Evolutionary conservation across 352 stramenopile species (phyloP).

Genomic region (Aphanomyces invadans): DNA sequence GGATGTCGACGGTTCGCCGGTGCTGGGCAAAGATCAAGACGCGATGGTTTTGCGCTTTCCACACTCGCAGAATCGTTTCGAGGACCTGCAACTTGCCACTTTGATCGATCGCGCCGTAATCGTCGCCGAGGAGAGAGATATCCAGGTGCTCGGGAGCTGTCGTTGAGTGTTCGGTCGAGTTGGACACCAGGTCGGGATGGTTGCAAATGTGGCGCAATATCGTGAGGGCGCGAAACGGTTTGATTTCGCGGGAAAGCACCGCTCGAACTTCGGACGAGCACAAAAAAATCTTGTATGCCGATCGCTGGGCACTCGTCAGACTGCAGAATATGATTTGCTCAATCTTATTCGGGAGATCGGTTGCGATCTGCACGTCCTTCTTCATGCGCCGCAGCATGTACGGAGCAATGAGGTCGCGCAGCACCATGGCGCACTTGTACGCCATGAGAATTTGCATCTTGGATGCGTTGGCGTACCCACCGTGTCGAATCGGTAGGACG

Average conservation of each 20-base stretch:
- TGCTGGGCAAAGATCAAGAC: constrained; percentile 98
- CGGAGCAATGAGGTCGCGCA: constrained; percentile 95
- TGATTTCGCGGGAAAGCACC: constrained; percentile 76
- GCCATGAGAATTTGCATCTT: constrained; percentile 95
- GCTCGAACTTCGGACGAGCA: constrained; percentile 87
- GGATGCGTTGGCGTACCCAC: constrained; percentile 88
- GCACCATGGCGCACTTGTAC: constrained; percentile 93
- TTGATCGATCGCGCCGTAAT: constrained; percentile 34
- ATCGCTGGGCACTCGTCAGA: constrained; percentile 82
- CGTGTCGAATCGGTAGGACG: constrained; percentile 92
- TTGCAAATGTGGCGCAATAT: constrained; percentile 98
- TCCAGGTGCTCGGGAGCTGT: not conserved
- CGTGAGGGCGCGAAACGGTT: constrained; percentile 88
- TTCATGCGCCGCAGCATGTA: constrained; percentile 94
- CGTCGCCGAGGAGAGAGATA: not conserved
- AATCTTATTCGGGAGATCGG: constrained; percentile 93
- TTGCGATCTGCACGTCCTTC: constrained; percentile 89
- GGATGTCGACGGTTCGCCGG: constrained; percentile 95
- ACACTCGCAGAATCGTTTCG: constrained; percentile 91
- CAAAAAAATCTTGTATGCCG: constrained; percentile 89
- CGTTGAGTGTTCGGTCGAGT: constrained; percentile 38
- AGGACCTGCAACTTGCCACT: constrained; percentile 97
- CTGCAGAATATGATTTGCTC: constrained; percentile 98
- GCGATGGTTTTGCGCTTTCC: constrained; percentile 92
- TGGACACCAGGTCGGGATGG: constrained; percentile 90